Base-by-base conservation (phyloP, 768 basidiomycete genomes). In the Russula earlei region DNA sequence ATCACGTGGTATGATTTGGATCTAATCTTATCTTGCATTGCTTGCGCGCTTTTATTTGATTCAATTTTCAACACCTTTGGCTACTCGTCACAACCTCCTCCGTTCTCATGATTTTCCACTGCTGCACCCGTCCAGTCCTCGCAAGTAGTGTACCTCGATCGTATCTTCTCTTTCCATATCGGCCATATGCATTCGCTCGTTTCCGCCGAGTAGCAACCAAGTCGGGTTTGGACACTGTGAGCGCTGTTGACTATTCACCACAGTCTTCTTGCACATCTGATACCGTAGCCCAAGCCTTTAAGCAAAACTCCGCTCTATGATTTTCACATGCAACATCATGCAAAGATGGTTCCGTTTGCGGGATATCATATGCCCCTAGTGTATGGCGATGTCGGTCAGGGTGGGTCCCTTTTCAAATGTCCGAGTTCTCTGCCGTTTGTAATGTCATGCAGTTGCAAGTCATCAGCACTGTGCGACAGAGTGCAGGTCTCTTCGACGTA, bases 261-360 rank as follows among this genome's bases (percentile, higher is more conserved):
- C 12, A n/a, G 10, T 46, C 44, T 7, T 24, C 0, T 20, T 17
- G 17, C 27, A 17, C 3, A 7, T 22, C 40, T 48, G 19, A 43
- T 19, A 34, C 19, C 7, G 19, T 27, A 37, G 17, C 33, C 20
- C n/a, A n/a, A 53, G 56, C 7, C 41, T n/a, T 70, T 82, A 31
- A 68, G 61, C 53, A 81, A 79, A 65, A 97, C 93, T 0, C 80
- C 81, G 0, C 75, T 98, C 4, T 91, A 94, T 64, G 90, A 93
- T 66, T 94, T 93, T 67, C 94, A 99, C 67, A 67, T 89, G 44
- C 68, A 82, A 58, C 75, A 87, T 68, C 84, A 78, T 17, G 95
- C 86, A 1, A 94, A 94, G 71, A 93, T 98, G 91, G 92, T 96
- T 0, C 85, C 91, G 0, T 99, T 97, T 69, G 96, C 91, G 2